These are phyloP conservation scores for Podospora sp. DNA, from an alignment of 495 filamentous ascomycete genomes.

Conservation along the genomic window DNA sequence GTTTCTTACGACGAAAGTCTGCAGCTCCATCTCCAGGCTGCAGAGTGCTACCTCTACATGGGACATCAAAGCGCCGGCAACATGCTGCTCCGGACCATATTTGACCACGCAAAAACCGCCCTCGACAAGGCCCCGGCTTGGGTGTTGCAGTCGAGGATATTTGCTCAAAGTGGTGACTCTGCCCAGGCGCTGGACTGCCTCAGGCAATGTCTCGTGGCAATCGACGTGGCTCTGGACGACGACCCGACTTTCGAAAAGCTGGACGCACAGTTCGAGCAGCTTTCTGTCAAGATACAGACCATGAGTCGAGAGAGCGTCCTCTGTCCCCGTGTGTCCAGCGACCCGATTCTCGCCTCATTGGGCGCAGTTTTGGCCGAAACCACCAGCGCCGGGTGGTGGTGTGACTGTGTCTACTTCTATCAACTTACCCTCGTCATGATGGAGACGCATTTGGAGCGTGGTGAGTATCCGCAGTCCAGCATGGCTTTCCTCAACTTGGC, in stretches of 20 bases:
- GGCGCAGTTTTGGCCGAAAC: constrained; percentile 78
- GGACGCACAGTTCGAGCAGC: constrained; percentile 66
- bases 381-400: constrained; percentile 81
- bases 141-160: constrained; percentile 76
- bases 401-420: constrained; percentile 73
- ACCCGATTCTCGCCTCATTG: constrained; percentile 62
- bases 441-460: constrained; percentile 64
- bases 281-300: constrained; percentile 61
- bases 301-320: constrained; percentile 59
- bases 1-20: constrained; percentile 84
- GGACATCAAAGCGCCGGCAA: constrained; percentile 65
- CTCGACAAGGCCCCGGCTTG: constrained; percentile 78
- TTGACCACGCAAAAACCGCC: constrained; percentile 63
- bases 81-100: constrained; percentile 63
- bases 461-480: constrained; percentile 72
- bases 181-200: constrained; percentile 67
- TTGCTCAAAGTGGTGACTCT: constrained; percentile 70
- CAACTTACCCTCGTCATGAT: constrained; percentile 72
- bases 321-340: constrained; percentile 52
- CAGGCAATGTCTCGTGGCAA: constrained; percentile 65
- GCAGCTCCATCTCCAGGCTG: constrained; percentile 69
- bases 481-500: constrained; percentile 76
- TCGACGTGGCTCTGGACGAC: constrained; percentile 66
- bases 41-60: constrained; percentile 82
- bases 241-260: constrained; percentile 72